Conservation (phyloP, 2,329 filamentous ascomycete genomes). For the Phyllosticta ampelicida region DNA sequence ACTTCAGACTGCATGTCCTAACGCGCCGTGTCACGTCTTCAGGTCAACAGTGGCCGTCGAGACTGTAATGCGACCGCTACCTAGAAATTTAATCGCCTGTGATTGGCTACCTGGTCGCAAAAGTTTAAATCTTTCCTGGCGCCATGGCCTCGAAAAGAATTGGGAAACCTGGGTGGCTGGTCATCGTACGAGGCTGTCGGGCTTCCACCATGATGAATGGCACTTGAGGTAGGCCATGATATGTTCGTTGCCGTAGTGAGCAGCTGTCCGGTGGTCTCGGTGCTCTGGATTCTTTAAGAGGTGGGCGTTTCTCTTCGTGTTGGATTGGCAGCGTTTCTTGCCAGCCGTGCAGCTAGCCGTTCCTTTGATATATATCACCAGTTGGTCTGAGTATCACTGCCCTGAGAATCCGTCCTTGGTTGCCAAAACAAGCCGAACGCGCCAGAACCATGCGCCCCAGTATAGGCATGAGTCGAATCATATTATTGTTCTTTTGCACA, state of each 20-base stretch:
- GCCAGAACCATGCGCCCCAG: neutral
- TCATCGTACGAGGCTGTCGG: constrained; percentile 5
- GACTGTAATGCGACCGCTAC: constrained; percentile 24
- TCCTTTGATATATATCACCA: neutral
- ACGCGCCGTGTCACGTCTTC: constrained; percentile 25
- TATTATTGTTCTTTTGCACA: neutral
- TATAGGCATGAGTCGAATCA: neutral
- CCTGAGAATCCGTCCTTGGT: neutral
- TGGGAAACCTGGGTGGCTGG: constrained; percentile 16
- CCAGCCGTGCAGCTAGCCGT: neutral
- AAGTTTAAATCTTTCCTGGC: neutral
- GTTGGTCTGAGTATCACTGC: neutral
- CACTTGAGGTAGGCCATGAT: neutral
- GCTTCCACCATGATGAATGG: neutral
- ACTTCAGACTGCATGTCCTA: constrained; percentile 19
- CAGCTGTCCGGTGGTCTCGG: neutral
- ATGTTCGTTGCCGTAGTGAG: constrained; percentile 13
- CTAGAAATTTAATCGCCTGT: constrained; percentile 13
- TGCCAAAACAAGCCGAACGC: neutral
- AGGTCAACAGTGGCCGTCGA: constrained; percentile 22
- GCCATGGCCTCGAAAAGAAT: neutral
- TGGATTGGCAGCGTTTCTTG: neutral
- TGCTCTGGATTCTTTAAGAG: neutral
- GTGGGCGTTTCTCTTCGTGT: neutral
- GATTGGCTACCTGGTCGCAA: constrained; percentile 12